These are phyloP conservation scores for Sordaria brevicollis DNA, from an alignment of 495 filamentous ascomycete species.

Conservation along the genomic window DNA sequence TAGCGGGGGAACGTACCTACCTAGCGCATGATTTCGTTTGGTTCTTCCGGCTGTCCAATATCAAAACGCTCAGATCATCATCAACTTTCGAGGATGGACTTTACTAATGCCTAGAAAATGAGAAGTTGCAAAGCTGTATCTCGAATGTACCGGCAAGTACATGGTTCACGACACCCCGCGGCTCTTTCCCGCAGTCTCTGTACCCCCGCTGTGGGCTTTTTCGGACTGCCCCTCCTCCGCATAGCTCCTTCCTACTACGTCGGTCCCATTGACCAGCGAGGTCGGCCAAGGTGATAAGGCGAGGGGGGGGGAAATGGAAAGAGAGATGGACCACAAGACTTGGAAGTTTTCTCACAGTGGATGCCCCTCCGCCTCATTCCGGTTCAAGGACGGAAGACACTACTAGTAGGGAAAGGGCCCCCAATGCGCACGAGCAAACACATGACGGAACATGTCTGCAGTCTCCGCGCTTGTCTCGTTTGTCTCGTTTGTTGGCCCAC, in stretches of 20 bases:
- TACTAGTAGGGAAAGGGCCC: too few species aligned
- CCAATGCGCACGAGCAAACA: background rate
- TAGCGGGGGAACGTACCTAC: background rate
- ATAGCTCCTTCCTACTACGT: background rate
- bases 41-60: background rate
- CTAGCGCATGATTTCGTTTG: background rate
- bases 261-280: background rate
- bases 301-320: background rate
- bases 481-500: too few species aligned
- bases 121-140: background rate
- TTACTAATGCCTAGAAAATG: too few species aligned
- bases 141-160: background rate
- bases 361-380: background rate
- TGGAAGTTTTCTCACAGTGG: background rate
- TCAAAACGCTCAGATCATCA: background rate
- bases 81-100: too few species aligned
- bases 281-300: background rate
- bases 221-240: background rate
- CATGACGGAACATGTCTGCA: background rate
- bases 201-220: background rate
- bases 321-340: background rate
- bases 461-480: too few species aligned
- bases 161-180: background rate
- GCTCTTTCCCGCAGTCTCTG: background rate
- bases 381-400: background rate